These are phyloP conservation scores for Tolypocladium pustulatum DNA, from an alignment of 2,329 filamentous ascomycete species.

Conservation along the genomic window DNA sequence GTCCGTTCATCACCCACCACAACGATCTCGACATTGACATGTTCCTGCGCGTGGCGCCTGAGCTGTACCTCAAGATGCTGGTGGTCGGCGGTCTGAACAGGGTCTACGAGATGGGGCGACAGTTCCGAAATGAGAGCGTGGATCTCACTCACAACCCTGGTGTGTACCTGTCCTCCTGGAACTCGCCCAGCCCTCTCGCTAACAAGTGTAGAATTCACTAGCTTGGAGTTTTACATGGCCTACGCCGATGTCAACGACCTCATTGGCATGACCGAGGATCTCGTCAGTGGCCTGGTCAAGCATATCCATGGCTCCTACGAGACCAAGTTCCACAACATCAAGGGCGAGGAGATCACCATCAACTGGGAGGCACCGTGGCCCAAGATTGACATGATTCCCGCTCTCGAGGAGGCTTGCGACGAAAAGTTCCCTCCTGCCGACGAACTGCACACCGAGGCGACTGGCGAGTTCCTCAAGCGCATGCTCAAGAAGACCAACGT, in stretches of 20 bases:
- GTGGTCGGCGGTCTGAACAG: slow-evolving; percentile 89
- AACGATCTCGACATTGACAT: slow-evolving; percentile 93
- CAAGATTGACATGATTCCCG: slow-evolving; percentile 80
- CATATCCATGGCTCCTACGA: slow-evolving; percentile 74
- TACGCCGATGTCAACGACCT: slow-evolving; percentile 88
- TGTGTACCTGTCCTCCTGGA: slow-evolving; percentile 5
- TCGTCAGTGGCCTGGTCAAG: slow-evolving; percentile 84
- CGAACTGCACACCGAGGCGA: slow-evolving; percentile 81
- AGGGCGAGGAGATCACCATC: slow-evolving; percentile 77
- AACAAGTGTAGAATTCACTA: slow-evolving; percentile 69
- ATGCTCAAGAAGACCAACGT: slow-evolving; percentile 84
- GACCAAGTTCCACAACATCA: slow-evolving; percentile 78
- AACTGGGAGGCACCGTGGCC: slow-evolving; percentile 97
- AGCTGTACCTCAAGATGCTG: slow-evolving; percentile 92
- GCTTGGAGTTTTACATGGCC: slow-evolving; percentile 93
- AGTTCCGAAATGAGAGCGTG: slow-evolving; percentile 83
- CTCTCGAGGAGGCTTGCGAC: slow-evolving; percentile 77
- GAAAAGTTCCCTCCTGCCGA: slow-evolving; percentile 90
- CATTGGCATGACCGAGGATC: slow-evolving; percentile 73
- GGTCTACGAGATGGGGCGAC: slow-evolving; percentile 91
- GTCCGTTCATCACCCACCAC: slow-evolving; percentile 87
- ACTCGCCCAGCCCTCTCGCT: not conserved
- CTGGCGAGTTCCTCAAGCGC: slow-evolving; percentile 74
- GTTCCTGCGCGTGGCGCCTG: slow-evolving; percentile 89
- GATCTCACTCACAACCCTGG: slow-evolving; percentile 70